A percentile compares a stretch with the other conserved stretches of the same genome.
Conservation (phyloP, 345 rosid species). For the Ceriops zippeliana region DNA sequence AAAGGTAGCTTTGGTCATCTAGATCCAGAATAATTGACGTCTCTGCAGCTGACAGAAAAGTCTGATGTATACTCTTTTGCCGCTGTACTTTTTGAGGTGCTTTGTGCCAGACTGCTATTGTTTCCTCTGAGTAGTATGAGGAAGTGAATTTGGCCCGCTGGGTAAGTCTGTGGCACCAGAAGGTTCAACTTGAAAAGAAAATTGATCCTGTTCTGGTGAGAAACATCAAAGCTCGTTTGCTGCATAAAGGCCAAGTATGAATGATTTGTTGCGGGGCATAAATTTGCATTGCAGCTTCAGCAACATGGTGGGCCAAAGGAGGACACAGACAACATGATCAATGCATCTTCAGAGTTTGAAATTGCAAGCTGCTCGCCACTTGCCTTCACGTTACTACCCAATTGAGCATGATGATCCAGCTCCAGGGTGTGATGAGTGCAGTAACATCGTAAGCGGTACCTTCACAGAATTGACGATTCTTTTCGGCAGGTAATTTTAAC, state of each 20-base stretch:
- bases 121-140: slow-evolving; percentile 12
- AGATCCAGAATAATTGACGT: slow-evolving; percentile 49
- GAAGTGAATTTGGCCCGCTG: slow-evolving; percentile 49
- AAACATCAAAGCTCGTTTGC: slow-evolving; percentile 36
- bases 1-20: slow-evolving; percentile 51
- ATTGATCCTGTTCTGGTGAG: slow-evolving; percentile 34
- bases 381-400: background rate
- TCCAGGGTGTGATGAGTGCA: background rate
- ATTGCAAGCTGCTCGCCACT: background rate
- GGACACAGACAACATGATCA: background rate
- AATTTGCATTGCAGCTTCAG: background rate
- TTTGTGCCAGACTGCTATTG: slow-evolving; percentile 26
- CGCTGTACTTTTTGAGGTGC: slow-evolving; percentile 51
- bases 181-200: slow-evolving; percentile 39
- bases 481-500: background rate
- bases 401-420: background rate
- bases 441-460: background rate
- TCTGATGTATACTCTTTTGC: slow-evolving; percentile 46
- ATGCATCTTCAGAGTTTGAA: background rate
- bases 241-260: slow-evolving; percentile 26
- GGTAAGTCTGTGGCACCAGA: slow-evolving; percentile 28
- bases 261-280: background rate
- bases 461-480: background rate
- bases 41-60: slow-evolving; percentile 23
- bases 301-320: background rate